These are phyloP conservation scores for Trichophyton simii DNA, from an alignment of 2,329 filamentous ascomycete genomes.

Conservation along the genomic window DNA sequence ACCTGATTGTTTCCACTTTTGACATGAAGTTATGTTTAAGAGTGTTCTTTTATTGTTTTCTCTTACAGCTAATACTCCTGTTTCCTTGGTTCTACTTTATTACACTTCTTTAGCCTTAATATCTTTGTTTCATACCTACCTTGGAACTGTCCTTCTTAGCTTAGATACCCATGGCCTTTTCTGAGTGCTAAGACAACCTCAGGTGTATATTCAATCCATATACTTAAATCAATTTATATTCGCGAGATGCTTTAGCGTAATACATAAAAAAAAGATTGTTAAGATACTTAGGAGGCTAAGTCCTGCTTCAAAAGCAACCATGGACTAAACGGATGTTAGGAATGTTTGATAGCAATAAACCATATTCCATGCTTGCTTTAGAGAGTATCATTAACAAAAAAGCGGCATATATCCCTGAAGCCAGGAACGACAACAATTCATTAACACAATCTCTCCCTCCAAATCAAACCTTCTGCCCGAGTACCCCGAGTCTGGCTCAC, in stretches of 20 bases:
- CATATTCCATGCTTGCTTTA: slow-evolving; percentile 1
- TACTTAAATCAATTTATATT: not conserved
- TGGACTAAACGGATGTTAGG: not conserved
- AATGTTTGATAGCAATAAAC: not conserved
- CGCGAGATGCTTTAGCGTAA: not conserved
- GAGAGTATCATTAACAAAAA: slow-evolving; percentile 2
- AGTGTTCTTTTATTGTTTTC: not conserved
- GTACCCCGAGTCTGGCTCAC: not conserved
- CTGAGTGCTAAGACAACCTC: not conserved
- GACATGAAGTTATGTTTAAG: not conserved
- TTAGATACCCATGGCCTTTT: not conserved
- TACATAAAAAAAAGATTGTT: not conserved
- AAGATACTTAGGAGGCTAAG: not conserved
- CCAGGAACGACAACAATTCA: not conserved
- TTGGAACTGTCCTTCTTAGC: not conserved
- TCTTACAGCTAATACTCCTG: too few relatives aligned
- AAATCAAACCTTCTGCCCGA: not conserved
- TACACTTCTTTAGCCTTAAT: not conserved
- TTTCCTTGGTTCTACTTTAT: not conserved
- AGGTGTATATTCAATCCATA: not conserved
- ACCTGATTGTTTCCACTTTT: not conserved
- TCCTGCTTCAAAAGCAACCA: not conserved
- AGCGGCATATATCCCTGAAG: not conserved
- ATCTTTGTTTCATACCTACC: not conserved
- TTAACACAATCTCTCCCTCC: not conserved